Conservation (phyloP, 345 rosid species). For the Heritiera littoralis region DNA sequence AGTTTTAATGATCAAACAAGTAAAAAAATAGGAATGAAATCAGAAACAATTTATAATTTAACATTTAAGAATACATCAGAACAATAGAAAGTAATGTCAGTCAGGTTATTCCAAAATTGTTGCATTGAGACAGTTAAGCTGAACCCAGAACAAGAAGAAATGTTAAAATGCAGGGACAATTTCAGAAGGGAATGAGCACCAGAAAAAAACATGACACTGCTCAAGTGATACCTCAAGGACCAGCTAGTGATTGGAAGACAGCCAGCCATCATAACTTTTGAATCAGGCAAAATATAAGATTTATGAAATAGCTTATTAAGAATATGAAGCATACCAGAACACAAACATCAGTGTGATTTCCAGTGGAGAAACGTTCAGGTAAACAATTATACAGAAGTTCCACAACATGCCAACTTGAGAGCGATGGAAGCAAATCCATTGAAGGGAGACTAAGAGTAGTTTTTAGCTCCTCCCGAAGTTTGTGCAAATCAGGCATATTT, state of each 20-base stretch:
- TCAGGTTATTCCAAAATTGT: background rate
- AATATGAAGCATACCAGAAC: constrained; percentile 60
- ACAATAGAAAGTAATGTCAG: background rate
- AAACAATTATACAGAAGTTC: constrained; percentile 84
- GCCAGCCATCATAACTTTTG: background rate
- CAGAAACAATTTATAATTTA: background rate
- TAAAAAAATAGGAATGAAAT: background rate
- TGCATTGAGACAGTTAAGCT: background rate
- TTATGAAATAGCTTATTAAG: background rate
- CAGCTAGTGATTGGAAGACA: background rate
- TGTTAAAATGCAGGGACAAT: background rate
- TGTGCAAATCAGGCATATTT: constrained; percentile 56
- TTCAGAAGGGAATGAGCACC: background rate
- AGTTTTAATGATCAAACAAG: background rate
- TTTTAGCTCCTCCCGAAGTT: constrained; percentile 34
- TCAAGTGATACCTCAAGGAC: background rate
- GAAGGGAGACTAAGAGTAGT: constrained; percentile 2
- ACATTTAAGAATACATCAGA: constrained; percentile 3
- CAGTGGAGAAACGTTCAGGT: constrained; percentile 75
- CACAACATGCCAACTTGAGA: constrained; percentile 66
- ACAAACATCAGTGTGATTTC: constrained; percentile 74
- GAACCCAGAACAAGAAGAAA: background rate
- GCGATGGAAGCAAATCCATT: constrained; percentile 15
- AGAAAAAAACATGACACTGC: background rate
- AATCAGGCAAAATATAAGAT: background rate